phyloP scores from a whole-genome alignment of 2,329 filamentous ascomycete species.

The Xylaria polymorpha region DNA sequence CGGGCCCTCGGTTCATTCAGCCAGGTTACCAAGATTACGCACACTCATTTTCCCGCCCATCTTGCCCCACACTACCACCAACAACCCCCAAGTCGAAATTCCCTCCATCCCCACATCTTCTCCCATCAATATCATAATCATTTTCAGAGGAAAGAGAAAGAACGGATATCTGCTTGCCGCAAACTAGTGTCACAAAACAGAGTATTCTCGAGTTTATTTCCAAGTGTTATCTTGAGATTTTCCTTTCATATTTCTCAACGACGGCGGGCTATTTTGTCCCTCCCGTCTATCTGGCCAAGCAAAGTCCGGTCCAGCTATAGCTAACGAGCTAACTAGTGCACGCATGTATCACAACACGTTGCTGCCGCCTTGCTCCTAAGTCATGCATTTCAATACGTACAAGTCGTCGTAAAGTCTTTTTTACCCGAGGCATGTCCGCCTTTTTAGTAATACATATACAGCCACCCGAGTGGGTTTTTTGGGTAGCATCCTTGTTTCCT shows the following conservation, averaged over 20 bases:
- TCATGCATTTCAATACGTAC: constrained; percentile 35
- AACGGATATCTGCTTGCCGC: background rate
- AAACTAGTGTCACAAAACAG: background rate
- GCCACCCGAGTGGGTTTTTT: constrained; percentile 30
- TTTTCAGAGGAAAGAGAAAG: background rate
- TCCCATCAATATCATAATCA: background rate
- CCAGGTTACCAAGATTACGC: constrained; percentile 12
- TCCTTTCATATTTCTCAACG: constrained; percentile 19
- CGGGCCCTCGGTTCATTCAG: background rate
- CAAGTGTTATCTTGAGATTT: constrained; percentile 22
- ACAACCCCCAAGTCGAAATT: background rate
- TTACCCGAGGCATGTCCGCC: constrained; percentile 36
- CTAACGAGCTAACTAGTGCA: constrained; percentile 30
- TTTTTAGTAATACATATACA: constrained; percentile 47
- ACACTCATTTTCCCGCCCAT: constrained; percentile 10
- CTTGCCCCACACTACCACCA: background rate
- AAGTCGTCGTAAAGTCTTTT: constrained; percentile 34
- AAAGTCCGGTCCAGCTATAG: constrained; percentile 11
- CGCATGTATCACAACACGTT: constrained; percentile 18
- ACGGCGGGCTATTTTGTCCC: constrained; percentile 2
- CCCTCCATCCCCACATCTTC: background rate
- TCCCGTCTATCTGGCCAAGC: background rate
- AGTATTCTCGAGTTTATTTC: background rate
- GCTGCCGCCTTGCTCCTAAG: constrained; percentile 18
- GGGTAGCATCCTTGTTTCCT: constrained; percentile 21